Base-by-base conservation (phyloP, 495 filamentous ascomycete genomes). In the Monascus purpureus region DNA sequence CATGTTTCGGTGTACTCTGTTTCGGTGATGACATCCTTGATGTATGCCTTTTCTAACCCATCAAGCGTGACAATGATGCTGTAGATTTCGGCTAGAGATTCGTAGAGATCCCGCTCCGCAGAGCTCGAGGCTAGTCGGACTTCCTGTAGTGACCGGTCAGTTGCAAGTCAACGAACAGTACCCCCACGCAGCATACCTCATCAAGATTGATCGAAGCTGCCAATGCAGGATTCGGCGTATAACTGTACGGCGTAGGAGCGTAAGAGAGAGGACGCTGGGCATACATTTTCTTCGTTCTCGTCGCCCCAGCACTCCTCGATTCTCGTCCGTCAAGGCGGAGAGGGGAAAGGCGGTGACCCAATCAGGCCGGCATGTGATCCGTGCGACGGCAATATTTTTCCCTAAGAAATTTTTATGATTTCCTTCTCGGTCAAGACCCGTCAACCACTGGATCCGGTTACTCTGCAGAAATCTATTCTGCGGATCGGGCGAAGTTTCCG, bases 11-110 rank as follows among this genome's bases (percentile, higher is more conserved):
- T 93, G 55, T 97, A 97, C 47, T 94, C 85, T 35, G 66, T 63
- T 50, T 95, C 87, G 5, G 77, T 72, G 26, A 99, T 82, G 12
- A 84, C 87, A 65, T 99, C 90, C 55, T 92, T 88, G 28, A 96
- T 77, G 60, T 88, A 96, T 9, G 90, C 92, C 51, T 92, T 94
- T 47, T 99, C 90, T 5, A 99, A 67, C 32, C 87, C 87, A 47
- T 99, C 90, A 13, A 99, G 62, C 0, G 90, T 95, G 36, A 94
- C 71, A 14, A 96, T 88, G 37, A 99, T 94, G 59, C 85, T 92
- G 59, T 96, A 96, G 30, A 99, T 77, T 48, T 99, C 90, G 30
- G 88, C 90, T 8, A 99, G 71, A 1, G 90, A 95, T 48, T 95
- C 90, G 59, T 93, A 82, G 3, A 96, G 73, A 48, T 96, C 88